Evolutionary conservation across 345 rosid genomes (phyloP), one percentile per base, ranked within the genome.

Genomic region (Conringia planisiliqua): DNA sequence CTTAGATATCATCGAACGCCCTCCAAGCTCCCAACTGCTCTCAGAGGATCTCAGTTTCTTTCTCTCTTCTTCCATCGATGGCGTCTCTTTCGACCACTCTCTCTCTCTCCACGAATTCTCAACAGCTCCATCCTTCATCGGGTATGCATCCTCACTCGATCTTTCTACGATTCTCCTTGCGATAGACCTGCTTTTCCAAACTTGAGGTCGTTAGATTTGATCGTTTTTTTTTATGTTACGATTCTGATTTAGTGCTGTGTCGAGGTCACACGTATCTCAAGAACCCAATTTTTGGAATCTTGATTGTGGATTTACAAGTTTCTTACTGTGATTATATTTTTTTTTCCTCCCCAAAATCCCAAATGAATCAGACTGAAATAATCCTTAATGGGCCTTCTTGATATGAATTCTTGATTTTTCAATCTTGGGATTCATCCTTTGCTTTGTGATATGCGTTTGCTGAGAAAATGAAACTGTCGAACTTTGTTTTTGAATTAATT

Each of bases 1-100:
- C 80, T 52, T 76, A 56, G 80, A 64, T 70, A 77, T 57, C 80
- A 77, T 77, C 80, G 80, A 77, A 52, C 69, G 51, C 51, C 27
- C 43, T 40, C 17, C 43, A 10, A 14, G 17, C 30, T 65, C 43
- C 44, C 68, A 67, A 58, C 51, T 40, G 54, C 66, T 58, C 35
- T 66, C 3, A 39, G 20, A 55, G 44, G 70, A 27, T 72, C 75
- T 50, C 57, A 55, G n/a, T 55, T 27, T 6, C 0, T 1, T 66
- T 55, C 67, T 50, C 27, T 46, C 40, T 55, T 38, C 72, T 76
- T n/a, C 64, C 62, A 67, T 77, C 61, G 40, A 86, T 85, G 93
- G 78, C 82, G 36, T 13, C 89, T n/a, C 63, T 87, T 51, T 81
- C 90, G 14, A 82, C 71, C 66, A 79, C 89, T 46, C 73, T 85